A percentile compares a stretch with the other conserved stretches of the same genome.
Evolutionary conservation across 441 rosid genomes (phyloP).

Genomic region (Mallotus japonicus): DNA sequence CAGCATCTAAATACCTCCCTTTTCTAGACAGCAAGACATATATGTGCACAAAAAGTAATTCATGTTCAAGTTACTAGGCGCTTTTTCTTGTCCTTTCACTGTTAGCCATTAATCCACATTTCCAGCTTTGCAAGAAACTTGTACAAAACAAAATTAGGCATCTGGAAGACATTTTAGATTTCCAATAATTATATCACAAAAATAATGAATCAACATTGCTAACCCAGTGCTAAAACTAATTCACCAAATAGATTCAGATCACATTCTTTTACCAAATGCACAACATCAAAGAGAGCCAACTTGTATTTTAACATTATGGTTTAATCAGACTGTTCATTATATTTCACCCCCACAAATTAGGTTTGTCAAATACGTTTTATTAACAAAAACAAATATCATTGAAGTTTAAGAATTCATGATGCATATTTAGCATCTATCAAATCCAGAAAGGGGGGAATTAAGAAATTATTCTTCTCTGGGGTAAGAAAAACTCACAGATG

Average conservation of each 20-base stretch:
- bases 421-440: constrained; percentile 1
- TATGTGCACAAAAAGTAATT: background rate
- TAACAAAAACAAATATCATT: background rate
- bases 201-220: background rate
- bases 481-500: constrained; percentile 60
- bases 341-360: background rate
- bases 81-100: background rate
- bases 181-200: background rate
- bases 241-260: too few species aligned
- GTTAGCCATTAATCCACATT: background rate
- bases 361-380: background rate
- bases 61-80: background rate
- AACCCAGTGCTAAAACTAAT: background rate
- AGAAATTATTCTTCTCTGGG: constrained; percentile 32
- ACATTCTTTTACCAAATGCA: too few species aligned
- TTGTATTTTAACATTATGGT: background rate
- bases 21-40: background rate
- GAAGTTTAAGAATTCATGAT: background rate
- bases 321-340: background rate
- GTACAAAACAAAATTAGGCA: background rate
- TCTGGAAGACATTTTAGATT: background rate
- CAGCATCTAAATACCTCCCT: background rate
- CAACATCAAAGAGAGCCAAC: background rate
- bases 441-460: constrained; percentile 12
- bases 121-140: background rate